Conservation (phyloP, 2,329 filamentous ascomycete species). For the Monilinia fructigena region DNA sequence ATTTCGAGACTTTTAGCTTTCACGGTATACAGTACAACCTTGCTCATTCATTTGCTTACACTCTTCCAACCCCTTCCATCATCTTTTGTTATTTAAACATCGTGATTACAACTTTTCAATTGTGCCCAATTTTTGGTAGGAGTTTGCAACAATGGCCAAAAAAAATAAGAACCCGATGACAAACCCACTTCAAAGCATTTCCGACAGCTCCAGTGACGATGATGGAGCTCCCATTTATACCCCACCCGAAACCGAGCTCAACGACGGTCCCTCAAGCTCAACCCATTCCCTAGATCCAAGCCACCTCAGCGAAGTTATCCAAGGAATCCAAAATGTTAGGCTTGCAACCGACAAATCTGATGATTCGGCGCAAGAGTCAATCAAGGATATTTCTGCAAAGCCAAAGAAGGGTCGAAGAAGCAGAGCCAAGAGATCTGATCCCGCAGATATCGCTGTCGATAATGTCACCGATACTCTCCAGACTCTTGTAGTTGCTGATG, state of each 20-base stretch:
- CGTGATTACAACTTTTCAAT: conserved; percentile 7
- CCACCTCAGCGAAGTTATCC: not conserved
- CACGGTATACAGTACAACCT: not conserved
- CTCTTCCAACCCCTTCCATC: not conserved
- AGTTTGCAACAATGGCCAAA: conserved; percentile 6
- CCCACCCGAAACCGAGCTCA: conserved; percentile 10
- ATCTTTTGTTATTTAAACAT: not conserved
- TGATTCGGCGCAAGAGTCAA: not conserved
- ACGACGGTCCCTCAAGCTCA: not conserved
- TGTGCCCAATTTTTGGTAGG: not conserved
- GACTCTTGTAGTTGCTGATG: conserved; percentile 3
- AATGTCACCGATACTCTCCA: not conserved
- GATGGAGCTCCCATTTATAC: conserved; percentile 19
- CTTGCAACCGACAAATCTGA: not conserved
- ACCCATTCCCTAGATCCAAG: not conserved
- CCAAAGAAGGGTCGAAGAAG: not conserved
- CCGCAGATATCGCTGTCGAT: not conserved
- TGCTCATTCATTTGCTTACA: not conserved
- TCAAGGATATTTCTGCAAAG: not conserved
- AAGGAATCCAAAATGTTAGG: conserved; percentile 1
- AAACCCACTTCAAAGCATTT: conserved; percentile 1
- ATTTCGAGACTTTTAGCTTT: too few species aligned
- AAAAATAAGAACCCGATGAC: not conserved
- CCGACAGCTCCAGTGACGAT: not conserved
- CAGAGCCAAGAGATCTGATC: not conserved